phyloP scores from a whole-genome alignment of 73 alveolate species.

The Paramecium pentaurelia region DNA sequence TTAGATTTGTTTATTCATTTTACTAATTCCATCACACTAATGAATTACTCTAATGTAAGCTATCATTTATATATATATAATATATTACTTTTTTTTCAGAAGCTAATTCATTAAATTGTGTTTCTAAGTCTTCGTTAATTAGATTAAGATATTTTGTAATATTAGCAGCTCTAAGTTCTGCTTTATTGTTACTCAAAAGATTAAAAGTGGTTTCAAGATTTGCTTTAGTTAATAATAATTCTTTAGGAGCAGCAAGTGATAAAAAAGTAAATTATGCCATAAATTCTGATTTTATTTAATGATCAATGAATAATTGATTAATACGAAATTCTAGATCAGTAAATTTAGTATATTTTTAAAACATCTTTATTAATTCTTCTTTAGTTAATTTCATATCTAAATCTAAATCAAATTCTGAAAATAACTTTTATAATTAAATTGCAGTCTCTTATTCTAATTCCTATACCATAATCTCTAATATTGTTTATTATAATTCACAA shows the following conservation, averaged over 20 bases:
- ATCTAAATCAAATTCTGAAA: neutral
- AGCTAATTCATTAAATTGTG: neutral
- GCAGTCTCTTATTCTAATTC: neutral
- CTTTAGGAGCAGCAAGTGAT: neutral
- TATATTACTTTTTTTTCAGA: neutral
- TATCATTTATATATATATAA: neutral
- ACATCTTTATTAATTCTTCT: neutral
- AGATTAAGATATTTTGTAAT: neutral
- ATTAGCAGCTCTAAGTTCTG: neutral
- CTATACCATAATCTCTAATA: neutral
- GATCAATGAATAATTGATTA: neutral
- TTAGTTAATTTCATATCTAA: neutral
- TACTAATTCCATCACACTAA: neutral
- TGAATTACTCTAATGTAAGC: neutral
- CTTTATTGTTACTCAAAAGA: neutral
- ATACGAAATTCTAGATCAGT: neutral
- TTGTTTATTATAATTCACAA: neutral
- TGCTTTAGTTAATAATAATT: neutral
- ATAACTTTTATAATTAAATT: neutral
- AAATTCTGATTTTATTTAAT: neutral
- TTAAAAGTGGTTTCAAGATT: neutral
- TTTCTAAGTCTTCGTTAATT: neutral
- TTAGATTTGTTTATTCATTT: neutral
- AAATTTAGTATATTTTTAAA: neutral
- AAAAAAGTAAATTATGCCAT: neutral